Evolutionary conservation across 768 basidiomycete genomes (phyloP).

Genomic region (Psilocybe cubensis): DNA sequence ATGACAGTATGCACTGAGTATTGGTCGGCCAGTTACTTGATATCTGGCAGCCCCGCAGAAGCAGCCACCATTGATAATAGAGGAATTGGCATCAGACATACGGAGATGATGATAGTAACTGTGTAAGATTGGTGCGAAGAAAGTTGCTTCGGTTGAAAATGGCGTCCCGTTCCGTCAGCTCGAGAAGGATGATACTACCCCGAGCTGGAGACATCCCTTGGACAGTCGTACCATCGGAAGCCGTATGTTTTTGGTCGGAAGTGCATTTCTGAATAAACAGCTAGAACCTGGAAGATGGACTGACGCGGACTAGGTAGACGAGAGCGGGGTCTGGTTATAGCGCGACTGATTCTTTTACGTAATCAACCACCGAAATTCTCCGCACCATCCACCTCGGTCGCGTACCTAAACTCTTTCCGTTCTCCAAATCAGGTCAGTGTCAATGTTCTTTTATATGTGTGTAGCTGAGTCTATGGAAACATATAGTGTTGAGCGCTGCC

Average conservation of each 20-base stretch:
- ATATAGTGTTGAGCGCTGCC: slow-evolving; percentile 24
- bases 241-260: too few species aligned
- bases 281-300: too few species aligned
- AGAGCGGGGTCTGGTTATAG: too few species aligned
- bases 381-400: slow-evolving; percentile 32
- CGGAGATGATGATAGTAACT: background rate
- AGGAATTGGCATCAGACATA: slow-evolving; percentile 1
- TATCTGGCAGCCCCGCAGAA: slow-evolving; percentile 61
- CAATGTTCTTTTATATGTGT: background rate
- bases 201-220: background rate
- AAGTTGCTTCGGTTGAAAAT: background rate
- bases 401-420: slow-evolving; percentile 29
- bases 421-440: slow-evolving; percentile 37
- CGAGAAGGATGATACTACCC: background rate
- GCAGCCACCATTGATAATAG: slow-evolving; percentile 52
- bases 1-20: slow-evolving; percentile 68
- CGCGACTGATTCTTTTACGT: slow-evolving; percentile 34
- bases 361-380: slow-evolving; percentile 50
- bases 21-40: slow-evolving; percentile 47
- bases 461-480: background rate
- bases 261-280: too few species aligned
- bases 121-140: background rate
- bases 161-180: background rate
- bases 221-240: too few species aligned
- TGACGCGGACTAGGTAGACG: too few species aligned